phyloP scores from a whole-genome alignment of 495 filamentous ascomycete genomes.

The Hypoxylon cercidicola region DNA sequence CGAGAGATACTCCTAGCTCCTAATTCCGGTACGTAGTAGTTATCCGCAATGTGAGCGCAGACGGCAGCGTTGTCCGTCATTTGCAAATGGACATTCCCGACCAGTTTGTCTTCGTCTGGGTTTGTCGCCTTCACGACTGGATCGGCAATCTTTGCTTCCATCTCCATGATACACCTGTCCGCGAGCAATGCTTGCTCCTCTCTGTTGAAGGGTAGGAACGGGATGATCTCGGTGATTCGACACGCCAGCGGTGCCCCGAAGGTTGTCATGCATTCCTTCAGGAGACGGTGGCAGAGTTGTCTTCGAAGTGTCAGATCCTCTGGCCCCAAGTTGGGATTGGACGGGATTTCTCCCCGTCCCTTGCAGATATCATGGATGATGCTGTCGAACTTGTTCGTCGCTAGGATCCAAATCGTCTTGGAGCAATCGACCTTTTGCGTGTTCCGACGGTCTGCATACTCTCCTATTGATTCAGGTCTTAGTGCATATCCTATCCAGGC shows the following conservation, averaged over 20 bases:
- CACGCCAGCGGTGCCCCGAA: constrained; percentile 53
- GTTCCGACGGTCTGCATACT: constrained; percentile 59
- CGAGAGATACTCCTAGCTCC: constrained; percentile 52
- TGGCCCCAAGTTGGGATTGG: constrained; percentile 27
- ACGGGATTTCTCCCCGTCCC: constrained; percentile 36
- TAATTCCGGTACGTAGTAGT: constrained; percentile 50
- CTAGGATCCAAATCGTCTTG: constrained; percentile 66
- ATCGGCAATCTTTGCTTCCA: constrained; percentile 38
- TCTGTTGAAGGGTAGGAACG: constrained; percentile 58
- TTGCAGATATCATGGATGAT: constrained; percentile 53
- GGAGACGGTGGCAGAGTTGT: constrained; percentile 46
- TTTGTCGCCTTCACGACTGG: constrained; percentile 42
- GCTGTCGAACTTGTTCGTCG: constrained; percentile 60
- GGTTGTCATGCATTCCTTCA: constrained; percentile 39
- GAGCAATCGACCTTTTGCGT: constrained; percentile 58
- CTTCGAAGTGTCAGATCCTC: constrained; percentile 41
- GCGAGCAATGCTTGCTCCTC: constrained; percentile 55
- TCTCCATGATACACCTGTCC: constrained; percentile 57
- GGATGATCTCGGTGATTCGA: constrained; percentile 57
- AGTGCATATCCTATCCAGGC: constrained; percentile 27
- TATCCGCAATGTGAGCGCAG: constrained; percentile 48
- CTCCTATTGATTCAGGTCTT: constrained; percentile 18
- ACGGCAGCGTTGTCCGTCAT: constrained; percentile 49
- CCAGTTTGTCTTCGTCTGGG: constrained; percentile 42
- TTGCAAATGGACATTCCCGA: constrained; percentile 53